Evolutionary conservation across 1,284 basidiomycete genomes (phyloP).

Genomic region (Thelephora terrestris): DNA sequence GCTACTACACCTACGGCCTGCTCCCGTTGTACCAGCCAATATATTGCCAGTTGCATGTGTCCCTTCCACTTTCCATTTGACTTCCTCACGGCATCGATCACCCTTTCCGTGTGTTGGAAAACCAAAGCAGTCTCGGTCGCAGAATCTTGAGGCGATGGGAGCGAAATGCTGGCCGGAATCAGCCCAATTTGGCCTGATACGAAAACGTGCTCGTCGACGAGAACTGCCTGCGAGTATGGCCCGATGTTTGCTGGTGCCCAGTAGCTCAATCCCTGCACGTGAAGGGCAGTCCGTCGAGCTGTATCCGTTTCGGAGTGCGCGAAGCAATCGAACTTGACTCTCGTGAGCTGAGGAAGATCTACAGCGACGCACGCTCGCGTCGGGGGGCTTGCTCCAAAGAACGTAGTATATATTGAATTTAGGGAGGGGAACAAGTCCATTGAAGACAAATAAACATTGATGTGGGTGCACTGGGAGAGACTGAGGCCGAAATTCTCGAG

Average conservation of each 20-base stretch:
- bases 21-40: constrained; percentile 44
- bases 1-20: constrained; percentile 34
- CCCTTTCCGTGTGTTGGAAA: constrained; percentile 72
- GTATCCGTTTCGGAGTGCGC: constrained; percentile 40
- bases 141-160: constrained; percentile 55
- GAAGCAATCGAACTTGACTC: constrained; percentile 69
- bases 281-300: constrained; percentile 60
- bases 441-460: constrained; percentile 78
- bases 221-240: constrained; percentile 91
- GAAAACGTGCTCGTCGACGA: constrained; percentile 68
- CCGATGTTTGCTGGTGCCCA: constrained; percentile 99
- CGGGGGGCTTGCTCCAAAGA: constrained; percentile 89
- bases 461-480: constrained; percentile 60
- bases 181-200: constrained; percentile 95
- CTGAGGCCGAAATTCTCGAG: constrained; percentile 37
- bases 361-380: constrained; percentile 87
- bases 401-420: constrained; percentile 70
- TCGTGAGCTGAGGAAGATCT: constrained; percentile 45
- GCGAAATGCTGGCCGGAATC: constrained; percentile 59
- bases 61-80: constrained; percentile 55
- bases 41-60: constrained; percentile 49
- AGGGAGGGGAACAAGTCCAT: constrained; percentile 71
- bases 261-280: constrained; percentile 93
- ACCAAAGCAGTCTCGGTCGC: constrained; percentile 62
- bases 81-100: constrained; percentile 49